A percentile compares a stretch with the other conserved stretches of the same genome.
phyloP scores from a whole-genome alignment of 2,329 filamentous ascomycete genomes.

The Diaporthe citriasiana region DNA sequence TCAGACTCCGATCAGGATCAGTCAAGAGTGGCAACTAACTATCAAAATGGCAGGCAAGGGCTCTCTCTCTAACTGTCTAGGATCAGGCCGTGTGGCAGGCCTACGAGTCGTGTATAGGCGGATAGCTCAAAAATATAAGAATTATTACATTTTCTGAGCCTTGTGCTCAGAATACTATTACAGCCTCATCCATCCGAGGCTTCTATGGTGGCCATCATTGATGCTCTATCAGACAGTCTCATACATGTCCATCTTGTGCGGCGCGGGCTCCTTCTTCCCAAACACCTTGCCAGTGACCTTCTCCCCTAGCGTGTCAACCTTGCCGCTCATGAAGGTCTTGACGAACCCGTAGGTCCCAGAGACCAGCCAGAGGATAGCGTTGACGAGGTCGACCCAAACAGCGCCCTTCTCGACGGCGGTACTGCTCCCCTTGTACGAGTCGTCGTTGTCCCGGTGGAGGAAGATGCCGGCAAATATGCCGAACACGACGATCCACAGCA shows the following conservation, averaged over 20 bases:
- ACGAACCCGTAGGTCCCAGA: conserved; percentile 58
- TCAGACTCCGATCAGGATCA: neutral
- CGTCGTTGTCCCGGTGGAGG: conserved; percentile 69
- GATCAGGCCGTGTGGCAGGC: neutral
- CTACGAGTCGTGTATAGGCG: too few species aligned
- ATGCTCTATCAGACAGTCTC: conserved; percentile 13
- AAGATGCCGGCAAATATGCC: conserved; percentile 81
- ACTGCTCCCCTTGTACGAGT: conserved; percentile 61
- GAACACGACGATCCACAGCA: conserved; percentile 76
- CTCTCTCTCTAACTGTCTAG: too few species aligned
- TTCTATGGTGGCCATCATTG: neutral
- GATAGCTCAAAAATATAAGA: neutral
- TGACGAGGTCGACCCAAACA: conserved; percentile 79
- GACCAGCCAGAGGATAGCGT: conserved; percentile 75
- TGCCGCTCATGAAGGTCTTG: conserved; percentile 58
- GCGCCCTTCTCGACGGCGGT: conserved; percentile 74
- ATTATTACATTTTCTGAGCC: neutral
- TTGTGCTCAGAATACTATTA: neutral
- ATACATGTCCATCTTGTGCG: conserved; percentile 23
- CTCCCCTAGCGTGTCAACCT: conserved; percentile 55
- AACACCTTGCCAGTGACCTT: conserved; percentile 57
- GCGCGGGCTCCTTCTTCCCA: conserved; percentile 8
- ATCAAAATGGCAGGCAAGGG: too few species aligned
- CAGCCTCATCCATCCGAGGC: neutral
- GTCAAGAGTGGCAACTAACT: neutral